These are phyloP conservation scores for Chlorella variabilis DNA, from an alignment of 163 green algal species.

Conservation along the genomic window DNA sequence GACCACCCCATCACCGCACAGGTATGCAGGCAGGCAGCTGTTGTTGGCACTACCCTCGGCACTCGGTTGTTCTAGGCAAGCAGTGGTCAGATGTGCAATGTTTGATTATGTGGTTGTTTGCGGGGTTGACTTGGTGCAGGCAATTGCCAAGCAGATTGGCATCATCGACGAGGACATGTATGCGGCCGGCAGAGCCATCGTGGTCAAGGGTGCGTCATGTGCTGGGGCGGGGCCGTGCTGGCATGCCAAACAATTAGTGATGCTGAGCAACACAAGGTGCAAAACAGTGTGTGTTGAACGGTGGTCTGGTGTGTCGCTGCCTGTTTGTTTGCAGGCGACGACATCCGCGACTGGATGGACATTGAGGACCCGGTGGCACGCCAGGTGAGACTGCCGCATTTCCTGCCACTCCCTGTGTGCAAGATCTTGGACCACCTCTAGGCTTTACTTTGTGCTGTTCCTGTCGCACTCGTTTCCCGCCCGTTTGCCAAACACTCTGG, in stretches of 20 bases:
- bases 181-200: conserved; percentile 55
- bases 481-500: too few relatives aligned
- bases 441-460: too few relatives aligned
- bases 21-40: conserved; percentile 11
- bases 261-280: background rate
- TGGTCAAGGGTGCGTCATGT: conserved; percentile 69
- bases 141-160: conserved; percentile 74
- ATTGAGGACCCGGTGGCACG: conserved; percentile 55
- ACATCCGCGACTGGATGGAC: conserved; percentile 76
- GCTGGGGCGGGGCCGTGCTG: too few relatives aligned
- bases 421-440: too few relatives aligned
- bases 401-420: too few relatives aligned
- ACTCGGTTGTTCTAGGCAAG: background rate
- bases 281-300: background rate
- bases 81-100: too few relatives aligned
- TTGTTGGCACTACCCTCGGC: background rate
- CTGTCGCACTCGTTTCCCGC: too few relatives aligned
- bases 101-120: too few relatives aligned
- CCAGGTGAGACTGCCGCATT: too few relatives aligned
- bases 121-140: conserved; percentile 25
- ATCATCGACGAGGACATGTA: conserved; percentile 77
- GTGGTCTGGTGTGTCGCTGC: too few relatives aligned
- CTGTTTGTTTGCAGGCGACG: conserved; percentile 46
- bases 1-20: conserved; percentile 76
- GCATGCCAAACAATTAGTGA: too few relatives aligned